Percentiles rank a stretch among this genome's conserved stretches.
Conservation (phyloP, 1,139 yeast species). For the Citeromyces hawaiiensis region DNA sequence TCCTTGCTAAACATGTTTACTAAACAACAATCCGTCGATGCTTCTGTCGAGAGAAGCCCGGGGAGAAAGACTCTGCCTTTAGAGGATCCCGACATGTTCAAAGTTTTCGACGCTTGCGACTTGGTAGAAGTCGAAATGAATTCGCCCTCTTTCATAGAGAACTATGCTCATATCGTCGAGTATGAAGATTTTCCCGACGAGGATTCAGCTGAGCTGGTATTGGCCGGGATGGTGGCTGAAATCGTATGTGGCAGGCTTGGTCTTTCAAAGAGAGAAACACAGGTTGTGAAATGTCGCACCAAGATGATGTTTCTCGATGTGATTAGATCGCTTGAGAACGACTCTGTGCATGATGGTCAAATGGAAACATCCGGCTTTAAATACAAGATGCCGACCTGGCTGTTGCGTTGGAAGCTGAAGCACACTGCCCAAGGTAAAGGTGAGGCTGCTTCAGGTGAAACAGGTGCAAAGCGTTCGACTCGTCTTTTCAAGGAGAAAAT, state of each 20-base stretch:
- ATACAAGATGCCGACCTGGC: not conserved
- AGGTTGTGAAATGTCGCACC: not conserved
- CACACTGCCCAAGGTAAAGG: not conserved
- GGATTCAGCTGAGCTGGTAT: not conserved
- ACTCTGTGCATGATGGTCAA: not conserved
- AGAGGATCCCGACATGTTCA: too few relatives aligned
- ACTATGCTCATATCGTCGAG: not conserved
- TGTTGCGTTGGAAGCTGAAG: not conserved
- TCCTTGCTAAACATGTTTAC: too few relatives aligned
- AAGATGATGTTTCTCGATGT: not conserved
- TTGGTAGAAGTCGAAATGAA: not conserved
- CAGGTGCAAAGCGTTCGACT: not conserved
- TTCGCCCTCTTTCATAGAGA: not conserved
- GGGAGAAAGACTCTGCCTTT: too few relatives aligned
- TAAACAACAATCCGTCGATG: not conserved
- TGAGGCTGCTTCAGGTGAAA: not conserved
- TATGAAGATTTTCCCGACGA: not conserved
- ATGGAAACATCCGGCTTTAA: not conserved
- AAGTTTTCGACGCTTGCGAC: not conserved
- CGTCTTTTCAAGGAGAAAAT: not conserved
- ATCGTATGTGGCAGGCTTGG: not conserved
- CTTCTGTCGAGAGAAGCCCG: not conserved
- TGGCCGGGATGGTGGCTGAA: not conserved
- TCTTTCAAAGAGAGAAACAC: not conserved
- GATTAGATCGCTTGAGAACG: not conserved